phyloP scores from a whole-genome alignment of 2,329 filamentous ascomycete species.

The Fusarium foetens region DNA sequence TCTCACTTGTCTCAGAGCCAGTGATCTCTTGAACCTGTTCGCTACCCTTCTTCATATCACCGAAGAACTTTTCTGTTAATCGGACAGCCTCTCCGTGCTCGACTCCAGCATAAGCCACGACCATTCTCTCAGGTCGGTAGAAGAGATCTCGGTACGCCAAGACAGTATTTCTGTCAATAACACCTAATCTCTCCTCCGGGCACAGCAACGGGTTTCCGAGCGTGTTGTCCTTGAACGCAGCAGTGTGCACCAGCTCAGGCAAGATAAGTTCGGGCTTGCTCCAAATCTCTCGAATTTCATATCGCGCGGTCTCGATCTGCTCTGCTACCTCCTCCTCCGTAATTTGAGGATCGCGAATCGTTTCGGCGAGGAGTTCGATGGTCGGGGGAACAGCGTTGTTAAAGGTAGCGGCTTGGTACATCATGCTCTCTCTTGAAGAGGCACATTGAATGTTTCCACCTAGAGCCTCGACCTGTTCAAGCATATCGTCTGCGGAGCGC shows the following conservation, averaged over 20 bases:
- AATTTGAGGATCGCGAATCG: conserved; percentile 85
- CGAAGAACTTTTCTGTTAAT: conserved; percentile 87
- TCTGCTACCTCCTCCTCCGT: conserved; percentile 87
- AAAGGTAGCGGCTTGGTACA: conserved; percentile 99
- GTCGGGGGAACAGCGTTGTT: conserved; percentile 89
- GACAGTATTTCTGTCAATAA: conserved; percentile 79
- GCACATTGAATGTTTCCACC: conserved; percentile 98
- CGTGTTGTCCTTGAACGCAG: conserved; percentile 95
- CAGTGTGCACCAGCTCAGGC: conserved; percentile 93
- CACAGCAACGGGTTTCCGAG: conserved; percentile 93
- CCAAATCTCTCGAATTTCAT: conserved; percentile 98
- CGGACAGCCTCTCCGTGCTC: conserved; percentile 82
- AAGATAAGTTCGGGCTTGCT: conserved; percentile 95
- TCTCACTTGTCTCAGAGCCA: conserved; percentile 67
- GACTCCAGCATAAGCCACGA: conserved; percentile 94
- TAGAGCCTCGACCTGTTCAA: conserved; percentile 86
- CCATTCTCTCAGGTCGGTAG: conserved; percentile 89
- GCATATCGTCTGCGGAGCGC: conserved; percentile 82
- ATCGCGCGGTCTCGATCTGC: conserved; percentile 90
- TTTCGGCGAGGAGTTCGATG: conserved; percentile 88
- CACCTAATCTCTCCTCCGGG: conserved; percentile 80
- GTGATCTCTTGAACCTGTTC: conserved; percentile 61
- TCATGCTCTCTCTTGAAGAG: conserved; percentile 92
- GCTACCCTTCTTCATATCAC: conserved; percentile 75
- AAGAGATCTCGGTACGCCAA: conserved; percentile 83